A percentile compares a stretch with the other conserved stretches of the same genome.
phyloP scores from a whole-genome alignment of 2,329 filamentous ascomycete genomes.

The Monascus ruber region DNA sequence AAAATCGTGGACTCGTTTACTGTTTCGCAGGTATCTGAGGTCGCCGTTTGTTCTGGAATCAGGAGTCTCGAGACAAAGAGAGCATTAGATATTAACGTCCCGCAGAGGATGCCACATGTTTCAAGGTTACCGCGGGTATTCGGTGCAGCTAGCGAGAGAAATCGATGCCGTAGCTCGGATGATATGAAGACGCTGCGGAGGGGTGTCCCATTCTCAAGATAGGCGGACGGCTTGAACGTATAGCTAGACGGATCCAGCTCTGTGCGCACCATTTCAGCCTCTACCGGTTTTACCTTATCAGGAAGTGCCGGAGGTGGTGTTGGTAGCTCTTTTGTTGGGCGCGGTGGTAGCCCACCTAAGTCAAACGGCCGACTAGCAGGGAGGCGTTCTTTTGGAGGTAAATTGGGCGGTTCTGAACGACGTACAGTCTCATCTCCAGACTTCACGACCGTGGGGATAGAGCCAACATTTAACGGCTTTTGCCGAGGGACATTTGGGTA shows the following conservation, averaged over 20 bases:
- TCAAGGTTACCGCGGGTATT: slow-evolving; percentile 80
- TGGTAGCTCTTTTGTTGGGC: slow-evolving; percentile 16
- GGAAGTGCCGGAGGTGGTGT: slow-evolving; percentile 11
- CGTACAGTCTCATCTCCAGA: slow-evolving; percentile 6
- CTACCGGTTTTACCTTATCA: slow-evolving; percentile 12
- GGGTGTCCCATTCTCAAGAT: slow-evolving; percentile 78
- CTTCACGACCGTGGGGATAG: slow-evolving; percentile 10
- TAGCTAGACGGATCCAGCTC: slow-evolving; percentile 44
- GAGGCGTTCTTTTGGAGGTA: slow-evolving; percentile 29
- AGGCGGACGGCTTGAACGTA: slow-evolving; percentile 73
- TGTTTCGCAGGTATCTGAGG: slow-evolving; percentile 89
- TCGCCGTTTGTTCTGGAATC: slow-evolving; percentile 82
- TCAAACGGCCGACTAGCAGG: slow-evolving; percentile 5
- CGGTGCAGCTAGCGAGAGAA: slow-evolving; percentile 59
- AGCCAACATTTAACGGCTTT: slow-evolving; percentile 13
- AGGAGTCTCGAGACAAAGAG: slow-evolving; percentile 81
- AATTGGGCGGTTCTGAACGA: slow-evolving; percentile 18
- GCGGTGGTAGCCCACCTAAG: slow-evolving; percentile 13
- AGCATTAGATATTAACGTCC: slow-evolving; percentile 82
- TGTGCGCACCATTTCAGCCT: slow-evolving; percentile 6
- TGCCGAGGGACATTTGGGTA: slow-evolving; percentile 34
- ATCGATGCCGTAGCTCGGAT: slow-evolving; percentile 57
- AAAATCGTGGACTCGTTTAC: slow-evolving; percentile 75
- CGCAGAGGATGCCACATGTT: slow-evolving; percentile 90
- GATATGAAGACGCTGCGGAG: slow-evolving; percentile 84